Conservation (phyloP, 805 yeast genomes). For the Cyberlindnera nakhonratchasimensis region DNA sequence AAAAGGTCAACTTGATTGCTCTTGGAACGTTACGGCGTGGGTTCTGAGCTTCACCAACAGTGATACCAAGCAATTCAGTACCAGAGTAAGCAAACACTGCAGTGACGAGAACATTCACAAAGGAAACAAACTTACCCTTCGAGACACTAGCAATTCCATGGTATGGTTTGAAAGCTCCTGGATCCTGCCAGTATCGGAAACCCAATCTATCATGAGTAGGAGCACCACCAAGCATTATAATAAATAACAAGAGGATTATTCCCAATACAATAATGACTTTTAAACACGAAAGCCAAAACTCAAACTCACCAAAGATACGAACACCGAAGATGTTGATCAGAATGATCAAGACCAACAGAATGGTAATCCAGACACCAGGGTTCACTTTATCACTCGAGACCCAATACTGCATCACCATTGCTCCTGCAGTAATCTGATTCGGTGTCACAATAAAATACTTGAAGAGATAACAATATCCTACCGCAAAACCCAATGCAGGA, state of each 20-base stretch:
- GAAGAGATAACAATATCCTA: constrained; percentile 29
- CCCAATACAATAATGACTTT: constrained; percentile 47
- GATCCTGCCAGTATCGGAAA: constrained; percentile 65
- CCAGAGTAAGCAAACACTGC: constrained; percentile 72
- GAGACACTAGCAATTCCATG: constrained; percentile 42
- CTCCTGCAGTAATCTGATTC: constrained; percentile 54
- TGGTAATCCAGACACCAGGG: constrained; percentile 60
- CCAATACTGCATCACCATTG: constrained; percentile 51
- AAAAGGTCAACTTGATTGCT: constrained; percentile 66
- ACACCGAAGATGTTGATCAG: constrained; percentile 51
- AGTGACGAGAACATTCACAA: constrained; percentile 56
- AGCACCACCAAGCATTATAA: constrained; percentile 75
- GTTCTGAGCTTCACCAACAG: constrained; percentile 70
- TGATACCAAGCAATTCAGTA: constrained; percentile 65
- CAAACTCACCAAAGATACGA: constrained; percentile 54
- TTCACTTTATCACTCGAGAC: constrained; percentile 36
- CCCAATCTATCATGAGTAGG: constrained; percentile 73
- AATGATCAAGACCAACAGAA: constrained; percentile 37
- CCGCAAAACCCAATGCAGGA: constrained; percentile 28
- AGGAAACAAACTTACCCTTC: constrained; percentile 57
- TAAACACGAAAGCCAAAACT: constrained; percentile 44
- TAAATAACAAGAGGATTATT: constrained; percentile 44
- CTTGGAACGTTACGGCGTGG: constrained; percentile 68
- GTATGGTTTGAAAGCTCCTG: constrained; percentile 57
- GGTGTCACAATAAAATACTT: constrained; percentile 28